phyloP scores from a whole-genome alignment of 306 rosid species.

The Malus sieversii region DNA sequence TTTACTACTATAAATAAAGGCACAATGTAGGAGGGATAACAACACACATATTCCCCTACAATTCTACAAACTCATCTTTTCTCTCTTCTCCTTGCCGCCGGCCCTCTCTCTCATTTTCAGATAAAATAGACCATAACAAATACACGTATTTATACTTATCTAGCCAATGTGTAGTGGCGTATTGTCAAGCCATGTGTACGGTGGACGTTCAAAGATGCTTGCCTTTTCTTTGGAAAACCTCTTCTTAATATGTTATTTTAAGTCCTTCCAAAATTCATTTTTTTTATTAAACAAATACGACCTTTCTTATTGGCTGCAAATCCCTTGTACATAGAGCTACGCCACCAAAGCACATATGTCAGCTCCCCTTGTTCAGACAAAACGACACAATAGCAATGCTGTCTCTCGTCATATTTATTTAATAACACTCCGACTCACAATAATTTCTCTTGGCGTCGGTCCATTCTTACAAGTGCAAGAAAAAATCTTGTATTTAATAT shows the following conservation, averaged over 20 bases:
- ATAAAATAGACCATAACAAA: neutral
- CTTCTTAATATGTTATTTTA: neutral
- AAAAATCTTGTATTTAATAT: no score
- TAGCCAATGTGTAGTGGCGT: neutral
- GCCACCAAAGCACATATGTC: neutral
- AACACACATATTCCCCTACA: no score
- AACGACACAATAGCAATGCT: neutral
- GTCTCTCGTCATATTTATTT: neutral
- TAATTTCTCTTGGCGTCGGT: no score
- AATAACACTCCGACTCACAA: no score
- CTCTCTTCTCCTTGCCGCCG: no score
- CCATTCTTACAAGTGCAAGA: no score
- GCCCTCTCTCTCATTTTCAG: no score
- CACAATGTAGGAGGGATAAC: no score
- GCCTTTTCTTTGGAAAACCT: neutral
- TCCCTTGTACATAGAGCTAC: neutral
- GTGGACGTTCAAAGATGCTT: neutral
- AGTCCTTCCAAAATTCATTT: no score
- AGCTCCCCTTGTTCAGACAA: neutral
- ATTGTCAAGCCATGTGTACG: constrained; percentile 5
- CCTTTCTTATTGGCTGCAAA: neutral
- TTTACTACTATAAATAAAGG: no score
- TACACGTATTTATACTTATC: neutral
- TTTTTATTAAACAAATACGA: neutral
- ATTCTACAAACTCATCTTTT: no score